phyloP scores from a whole-genome alignment of 306 rosid species.

The Malus sylvestris region DNA sequence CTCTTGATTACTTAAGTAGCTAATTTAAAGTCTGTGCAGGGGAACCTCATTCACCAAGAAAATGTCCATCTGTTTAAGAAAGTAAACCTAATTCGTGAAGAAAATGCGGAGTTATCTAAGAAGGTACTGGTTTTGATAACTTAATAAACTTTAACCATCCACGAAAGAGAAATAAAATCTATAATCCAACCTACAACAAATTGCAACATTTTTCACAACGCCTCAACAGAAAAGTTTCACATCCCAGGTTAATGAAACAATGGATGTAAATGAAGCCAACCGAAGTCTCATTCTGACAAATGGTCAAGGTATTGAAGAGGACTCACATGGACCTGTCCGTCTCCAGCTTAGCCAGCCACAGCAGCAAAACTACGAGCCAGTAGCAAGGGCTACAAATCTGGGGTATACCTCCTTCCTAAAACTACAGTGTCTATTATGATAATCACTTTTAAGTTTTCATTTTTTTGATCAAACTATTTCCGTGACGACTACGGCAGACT shows the following conservation, averaged over 20 bases:
- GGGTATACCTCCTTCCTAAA: slow-evolving; percentile 46
- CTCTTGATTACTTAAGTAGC: background rate
- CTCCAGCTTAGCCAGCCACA: slow-evolving; percentile 91
- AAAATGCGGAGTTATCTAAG: slow-evolving; percentile 52
- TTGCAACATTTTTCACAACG: slow-evolving; percentile 18
- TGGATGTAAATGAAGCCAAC: slow-evolving; percentile 36
- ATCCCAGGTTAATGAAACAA: slow-evolving; percentile 73
- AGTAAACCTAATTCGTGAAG: slow-evolving; percentile 64
- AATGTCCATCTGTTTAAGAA: slow-evolving; percentile 59
- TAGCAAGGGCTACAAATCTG: slow-evolving; percentile 41
- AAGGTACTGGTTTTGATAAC: slow-evolving; percentile 38
- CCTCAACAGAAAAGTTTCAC: slow-evolving; percentile 25
- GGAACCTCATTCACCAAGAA: slow-evolving; percentile 67
- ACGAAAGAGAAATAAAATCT: background rate
- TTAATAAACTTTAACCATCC: slow-evolving; percentile 17
- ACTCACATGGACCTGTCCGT: slow-evolving; percentile 50
- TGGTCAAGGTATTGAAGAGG: slow-evolving; percentile 46
- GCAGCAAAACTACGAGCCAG: slow-evolving; percentile 34
- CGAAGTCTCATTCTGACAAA: slow-evolving; percentile 34
- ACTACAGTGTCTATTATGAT: slow-evolving; percentile 12
- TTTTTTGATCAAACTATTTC: slow-evolving; percentile 24
- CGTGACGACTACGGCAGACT: slow-evolving; percentile 54
- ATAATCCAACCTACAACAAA: slow-evolving; percentile 4
- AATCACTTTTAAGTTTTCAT: slow-evolving; percentile 14
- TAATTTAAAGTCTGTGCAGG: slow-evolving; percentile 40